Evolutionary conservation across 495 filamentous ascomycete species (phyloP), one percentile per base, ranked within the genome.

Genomic region (Pseudotulostoma volvatum): DNA sequence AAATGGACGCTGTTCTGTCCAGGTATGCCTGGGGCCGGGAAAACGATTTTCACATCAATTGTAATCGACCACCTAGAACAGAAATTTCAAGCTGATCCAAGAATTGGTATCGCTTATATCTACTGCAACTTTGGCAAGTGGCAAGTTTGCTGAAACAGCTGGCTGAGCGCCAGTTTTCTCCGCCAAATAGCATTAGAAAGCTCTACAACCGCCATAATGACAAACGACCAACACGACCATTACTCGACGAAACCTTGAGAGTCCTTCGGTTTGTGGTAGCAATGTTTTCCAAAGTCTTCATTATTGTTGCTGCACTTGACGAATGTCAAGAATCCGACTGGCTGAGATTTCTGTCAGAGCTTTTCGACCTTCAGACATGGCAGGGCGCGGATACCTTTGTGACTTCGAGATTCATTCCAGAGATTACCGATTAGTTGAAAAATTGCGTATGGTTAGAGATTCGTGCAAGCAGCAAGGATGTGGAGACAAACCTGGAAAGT

Each of bases 261-360:
- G 38, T 50, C 31, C 45, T 63, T 3, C 34, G 47, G n/a, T 41
- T 44, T 7, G 38, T 47, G 3, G 43, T 46, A 19, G 34, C 33
- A 0, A 32, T 28, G n/a, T n/a, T n/a, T n/a, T n/a, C n/a, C n/a
- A 45, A 20, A 18, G 33, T 44, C 7, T 53, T 59, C 40, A 46
- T 71, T 31, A 42, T 72, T 14, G 39, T 70, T 8, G 66, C 70
- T 40, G 68, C 64, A 3, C 37, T 61, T 0, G 57, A 61, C 30
- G 57, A 61, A 46, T 57, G 49, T 16, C 5, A n/a, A n/a, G n/a
- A n/a, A n/a, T n/a, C n/a, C n/a, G n/a, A n/a, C n/a, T n/a, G n/a
- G n/a, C n/a, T n/a, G n/a, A n/a, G n/a, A n/a, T n/a, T n/a, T n/a
- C n/a, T n/a, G n/a, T n/a, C n/a, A n/a, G n/a, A n/a, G n/a, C n/a